Evolutionary conservation across 2,329 filamentous ascomycete species (phyloP).

Genomic region (Camillea tinctor): DNA sequence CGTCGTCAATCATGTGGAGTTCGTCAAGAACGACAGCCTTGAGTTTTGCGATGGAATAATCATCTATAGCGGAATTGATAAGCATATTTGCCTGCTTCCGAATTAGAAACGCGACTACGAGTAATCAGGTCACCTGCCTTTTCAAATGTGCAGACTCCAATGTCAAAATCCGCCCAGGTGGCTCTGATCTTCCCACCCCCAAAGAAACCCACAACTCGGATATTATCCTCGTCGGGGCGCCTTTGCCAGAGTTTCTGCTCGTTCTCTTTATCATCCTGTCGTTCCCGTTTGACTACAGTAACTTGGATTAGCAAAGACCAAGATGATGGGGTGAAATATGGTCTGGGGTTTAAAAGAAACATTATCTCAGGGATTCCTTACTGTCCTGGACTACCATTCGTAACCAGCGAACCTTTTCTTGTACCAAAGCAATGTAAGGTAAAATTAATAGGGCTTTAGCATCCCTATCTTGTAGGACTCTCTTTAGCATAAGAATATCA

Average conservation of each 20-base stretch:
- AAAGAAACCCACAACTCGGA: slow-evolving; percentile 72
- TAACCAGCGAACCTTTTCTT: slow-evolving; percentile 76
- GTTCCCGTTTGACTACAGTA: slow-evolving; percentile 41
- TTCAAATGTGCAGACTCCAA: slow-evolving; percentile 77
- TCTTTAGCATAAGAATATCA: slow-evolving; percentile 70
- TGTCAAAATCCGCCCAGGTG: slow-evolving; percentile 72
- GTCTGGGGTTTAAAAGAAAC: background rate
- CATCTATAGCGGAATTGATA: slow-evolving; percentile 70
- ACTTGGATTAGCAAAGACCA: background rate
- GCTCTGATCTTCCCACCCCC: slow-evolving; percentile 67
- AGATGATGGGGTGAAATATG: background rate
- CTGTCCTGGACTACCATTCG: slow-evolving; percentile 61
- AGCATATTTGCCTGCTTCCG: slow-evolving; percentile 65
- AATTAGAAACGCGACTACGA: slow-evolving; percentile 15
- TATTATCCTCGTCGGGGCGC: slow-evolving; percentile 54
- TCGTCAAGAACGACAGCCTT: slow-evolving; percentile 72
- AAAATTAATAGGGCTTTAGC: slow-evolving; percentile 71
- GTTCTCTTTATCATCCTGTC: slow-evolving; percentile 32
- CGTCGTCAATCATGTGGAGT: slow-evolving; percentile 79
- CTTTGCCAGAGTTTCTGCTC: slow-evolving; percentile 49
- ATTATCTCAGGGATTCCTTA: background rate
- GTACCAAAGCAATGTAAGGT: slow-evolving; percentile 76
- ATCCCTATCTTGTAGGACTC: slow-evolving; percentile 60
- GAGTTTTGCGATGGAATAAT: slow-evolving; percentile 63
- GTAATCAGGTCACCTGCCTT: slow-evolving; percentile 48